Base-by-base conservation (phyloP, 164 flowering plant genomes). In the Brasenia schreberi region DNA sequence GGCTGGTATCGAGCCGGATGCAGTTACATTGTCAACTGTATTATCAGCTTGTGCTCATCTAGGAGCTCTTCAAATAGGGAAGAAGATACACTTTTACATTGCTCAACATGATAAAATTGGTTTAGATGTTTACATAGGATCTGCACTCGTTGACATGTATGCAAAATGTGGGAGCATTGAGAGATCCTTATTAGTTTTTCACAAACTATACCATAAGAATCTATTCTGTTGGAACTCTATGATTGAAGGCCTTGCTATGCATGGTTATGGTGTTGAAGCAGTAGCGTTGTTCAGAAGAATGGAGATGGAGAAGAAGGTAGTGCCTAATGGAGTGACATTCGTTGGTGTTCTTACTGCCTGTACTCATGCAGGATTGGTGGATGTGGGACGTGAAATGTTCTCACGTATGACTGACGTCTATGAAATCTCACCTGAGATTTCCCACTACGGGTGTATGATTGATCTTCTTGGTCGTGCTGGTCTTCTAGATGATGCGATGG, bases 111-210 rank as follows among this genome's bases (percentile, higher is more conserved):
- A 82, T 1, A 81, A 49, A 49, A 49, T 82, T 69, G 43, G 71
- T 68, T 71, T 87, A 59, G 96, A 87, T 75, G 91, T 83, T 53
- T 84, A 81, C 71, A 73, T 86, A 11, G 93, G 93, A 23, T 88
- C 93, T 64, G 83, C 96, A n/a, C 78, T 91, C 73, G 71, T 91
- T 61, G 96, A 88, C 65, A 89, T 89, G 97, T 91, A 87, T 74
- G 83, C 96, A 0, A 91, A 91, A 66, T 90, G 95, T 71, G 97
- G 92, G 63, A 70, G 75, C 68, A 65, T 90, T 69, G 91, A 90
- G 19, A 77, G 76, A 72, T 75, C 96, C 6, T 85, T 88, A 5
- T 72, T 87, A 61, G 84, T 86, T 5, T 91, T 91, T 77, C 76
- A 69, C 77, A 89, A 91, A 61, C 63, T 91, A 73, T 66, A 3